These are phyloP conservation scores for Rosa hybrid DNA, from an alignment of 331 rosid genomes.

Conservation along the genomic window DNA sequence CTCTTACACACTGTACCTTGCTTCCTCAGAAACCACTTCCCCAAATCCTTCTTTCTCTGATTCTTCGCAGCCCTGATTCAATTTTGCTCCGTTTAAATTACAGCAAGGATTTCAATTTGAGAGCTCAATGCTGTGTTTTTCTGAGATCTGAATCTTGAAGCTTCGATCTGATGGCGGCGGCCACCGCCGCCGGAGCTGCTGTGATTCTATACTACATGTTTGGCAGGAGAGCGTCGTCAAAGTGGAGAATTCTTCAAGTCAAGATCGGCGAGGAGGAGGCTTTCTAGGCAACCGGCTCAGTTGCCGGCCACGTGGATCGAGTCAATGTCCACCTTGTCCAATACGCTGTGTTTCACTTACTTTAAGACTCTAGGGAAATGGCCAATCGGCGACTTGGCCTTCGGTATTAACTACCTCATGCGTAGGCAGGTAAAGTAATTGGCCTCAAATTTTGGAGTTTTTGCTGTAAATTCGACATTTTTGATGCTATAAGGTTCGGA, in stretches of 20 bases:
- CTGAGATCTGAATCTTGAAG: no score
- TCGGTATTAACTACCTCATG: slow-evolving; percentile 87
- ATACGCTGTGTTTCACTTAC: slow-evolving; percentile 79
- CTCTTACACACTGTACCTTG: no score
- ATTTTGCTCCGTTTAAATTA: no score
- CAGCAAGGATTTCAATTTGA: no score
- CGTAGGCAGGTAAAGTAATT: slow-evolving; percentile 62
- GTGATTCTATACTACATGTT: slow-evolving; percentile 63
- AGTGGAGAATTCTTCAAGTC: slow-evolving; percentile 52
- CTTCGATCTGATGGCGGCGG: slow-evolving; percentile 65
- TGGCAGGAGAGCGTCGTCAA: background rate
- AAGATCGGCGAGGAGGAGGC: slow-evolving; percentile 53
- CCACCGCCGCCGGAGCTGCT: slow-evolving; percentile 9
- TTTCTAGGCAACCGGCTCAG: slow-evolving; percentile 16
- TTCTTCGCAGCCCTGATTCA: no score
- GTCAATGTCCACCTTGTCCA: slow-evolving; percentile 69
- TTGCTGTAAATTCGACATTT: background rate
- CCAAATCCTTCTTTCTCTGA: no score
- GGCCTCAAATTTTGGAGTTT: background rate
- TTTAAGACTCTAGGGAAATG: slow-evolving; percentile 87
- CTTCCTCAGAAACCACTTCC: no score
- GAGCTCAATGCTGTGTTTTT: no score
- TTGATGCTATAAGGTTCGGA: background rate
- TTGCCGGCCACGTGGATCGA: slow-evolving; percentile 85
- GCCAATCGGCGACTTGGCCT: slow-evolving; percentile 43